Conservation (phyloP, 108 stramenopile species). For the Cyclostephanos tholiformis region DNA sequence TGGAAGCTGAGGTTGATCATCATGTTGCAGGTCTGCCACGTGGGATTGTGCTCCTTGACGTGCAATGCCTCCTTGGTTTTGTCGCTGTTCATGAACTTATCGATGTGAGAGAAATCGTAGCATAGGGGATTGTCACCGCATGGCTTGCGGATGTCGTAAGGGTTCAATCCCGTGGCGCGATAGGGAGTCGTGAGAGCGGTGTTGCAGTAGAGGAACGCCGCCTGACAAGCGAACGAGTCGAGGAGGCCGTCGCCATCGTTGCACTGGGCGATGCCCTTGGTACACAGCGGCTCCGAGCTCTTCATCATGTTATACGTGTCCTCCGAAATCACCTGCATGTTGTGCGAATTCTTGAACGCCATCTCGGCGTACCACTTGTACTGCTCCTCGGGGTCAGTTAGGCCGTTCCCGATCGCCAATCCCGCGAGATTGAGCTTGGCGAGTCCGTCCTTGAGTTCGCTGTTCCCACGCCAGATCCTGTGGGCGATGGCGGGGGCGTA, state of each 20-base stretch:
- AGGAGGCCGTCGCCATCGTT: conserved; percentile 63
- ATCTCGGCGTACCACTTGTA: conserved; percentile 92
- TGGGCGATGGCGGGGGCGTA: conserved; percentile 93
- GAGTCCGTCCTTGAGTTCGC: conserved; percentile 51
- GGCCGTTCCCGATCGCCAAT: conserved; percentile 94
- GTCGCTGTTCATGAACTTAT: conserved; percentile 80
- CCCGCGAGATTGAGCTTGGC: conserved; percentile 81
- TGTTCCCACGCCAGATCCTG: conserved; percentile 69
- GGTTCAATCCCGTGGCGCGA: conserved; percentile 88
- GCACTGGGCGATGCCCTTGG: conserved; percentile 80
- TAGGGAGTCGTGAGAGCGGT: conserved; percentile 83
- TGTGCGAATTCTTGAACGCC: conserved; percentile 92
- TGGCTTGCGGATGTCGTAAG: conserved; percentile 92
- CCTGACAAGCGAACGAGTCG: conserved; percentile 75
- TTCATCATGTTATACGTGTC: conserved; percentile 75
- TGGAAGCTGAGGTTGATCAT: conserved; percentile 89
- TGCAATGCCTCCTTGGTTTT: conserved; percentile 80
- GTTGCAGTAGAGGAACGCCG: conserved; percentile 82
- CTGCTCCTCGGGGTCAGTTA: conserved; percentile 92
- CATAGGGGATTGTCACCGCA: conserved; percentile 87
- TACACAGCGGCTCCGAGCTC: conserved; percentile 74
- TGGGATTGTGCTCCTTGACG: conserved; percentile 63
- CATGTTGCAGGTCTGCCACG: conserved; percentile 84
- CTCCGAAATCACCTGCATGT: conserved; percentile 81
- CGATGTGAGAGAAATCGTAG: conserved; percentile 91